A percentile compares a stretch with the other conserved stretches of the same genome.
Conservation (phyloP, 2,329 filamentous ascomycete genomes). For the Tricladium varicosporioides region DNA sequence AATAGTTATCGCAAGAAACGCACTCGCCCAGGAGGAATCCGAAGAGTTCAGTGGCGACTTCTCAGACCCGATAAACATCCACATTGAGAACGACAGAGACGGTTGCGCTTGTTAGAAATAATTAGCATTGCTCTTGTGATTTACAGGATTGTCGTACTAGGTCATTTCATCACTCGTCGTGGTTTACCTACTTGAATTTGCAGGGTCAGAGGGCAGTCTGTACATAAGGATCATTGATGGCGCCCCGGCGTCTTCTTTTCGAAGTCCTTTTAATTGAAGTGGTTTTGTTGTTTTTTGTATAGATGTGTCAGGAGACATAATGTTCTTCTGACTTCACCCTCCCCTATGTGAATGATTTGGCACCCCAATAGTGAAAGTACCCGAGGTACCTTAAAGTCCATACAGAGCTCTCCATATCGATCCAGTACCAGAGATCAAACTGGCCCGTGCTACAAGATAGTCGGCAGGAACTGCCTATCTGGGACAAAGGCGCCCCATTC, state of each 20-base stretch:
- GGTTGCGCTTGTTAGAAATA: slow-evolving; percentile 82
- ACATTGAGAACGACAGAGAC: slow-evolving; percentile 89
- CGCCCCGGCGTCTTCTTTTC: slow-evolving; percentile 31
- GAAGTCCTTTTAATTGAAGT: slow-evolving; percentile 25
- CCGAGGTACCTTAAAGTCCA: too few species aligned
- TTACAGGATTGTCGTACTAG: slow-evolving; percentile 8
- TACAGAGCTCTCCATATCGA: too few species aligned
- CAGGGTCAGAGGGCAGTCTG: slow-evolving; percentile 12
- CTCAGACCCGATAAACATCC: slow-evolving; percentile 96
- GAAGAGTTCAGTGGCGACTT: slow-evolving; percentile 98
- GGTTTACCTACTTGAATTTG: background rate
- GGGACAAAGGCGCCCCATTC: background rate
- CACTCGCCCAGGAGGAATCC: slow-evolving; percentile 92
- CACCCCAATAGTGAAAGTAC: background rate
- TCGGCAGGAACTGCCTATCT: background rate
- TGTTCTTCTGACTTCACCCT: too few species aligned
- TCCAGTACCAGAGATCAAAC: background rate
- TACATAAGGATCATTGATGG: slow-evolving; percentile 33
- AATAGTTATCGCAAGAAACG: slow-evolving; percentile 91
- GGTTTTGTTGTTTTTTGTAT: background rate
- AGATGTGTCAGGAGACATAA: background rate
- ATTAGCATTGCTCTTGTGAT: slow-evolving; percentile 6
- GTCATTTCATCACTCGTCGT: slow-evolving; percentile 9
- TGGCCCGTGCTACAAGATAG: background rate
- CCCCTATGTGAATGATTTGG: too few species aligned